Evolutionary conservation across 768 basidiomycete genomes (phyloP), one percentile per base, ranked within the genome.

Genomic region (Epithele typhae): DNA sequence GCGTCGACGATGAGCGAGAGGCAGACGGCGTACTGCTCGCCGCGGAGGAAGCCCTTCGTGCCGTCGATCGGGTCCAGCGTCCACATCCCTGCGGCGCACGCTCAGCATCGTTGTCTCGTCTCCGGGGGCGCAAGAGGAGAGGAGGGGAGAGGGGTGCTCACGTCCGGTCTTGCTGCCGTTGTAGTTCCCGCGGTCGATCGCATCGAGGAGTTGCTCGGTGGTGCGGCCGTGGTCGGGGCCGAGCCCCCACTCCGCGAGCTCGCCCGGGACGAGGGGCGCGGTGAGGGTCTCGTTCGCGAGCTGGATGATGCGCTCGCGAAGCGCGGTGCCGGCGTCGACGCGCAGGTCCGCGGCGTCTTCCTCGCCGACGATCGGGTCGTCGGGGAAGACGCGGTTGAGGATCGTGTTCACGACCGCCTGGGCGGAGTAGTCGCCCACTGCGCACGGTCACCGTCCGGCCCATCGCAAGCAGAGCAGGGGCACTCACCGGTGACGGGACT

Each of bases 401-500:
- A 97, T 85, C 7, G 84, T 74, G 49, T 86, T 87, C 57, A 99
- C 83, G 34, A 98, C 80, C 0, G 94, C 91, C 61, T 99, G 96
- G 0, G 94, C 90, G 3, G 94, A 79, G 64, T 85, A 93, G 67
- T 98, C 96, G 30, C 87, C 96, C 18, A 96, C 93, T 94, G 55
- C 5, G 9, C 11, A 33, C 34, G 34, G 14, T 27, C 11, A 33
- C 6, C 19, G 14, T 25, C 2, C n/a, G 17, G 5, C 39, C 7
- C 21, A 45, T 1, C 18, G 38, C 14, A 43, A 42, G 21, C 32
- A 32, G 22, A 17, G 34, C 32, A 7, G 12, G 27, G 25, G 17
- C 8, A 51, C 72, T 46, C 43, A 78, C 79, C 75, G 0, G 80
- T 82, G 6, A 82, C 81, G 8, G 81, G 81, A 25, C 72, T 75